A percentile compares a stretch with the other conserved stretches of the same genome.
Evolutionary conservation across 345 rosid species (phyloP).

Genomic region (Geranium rotundifolium): DNA sequence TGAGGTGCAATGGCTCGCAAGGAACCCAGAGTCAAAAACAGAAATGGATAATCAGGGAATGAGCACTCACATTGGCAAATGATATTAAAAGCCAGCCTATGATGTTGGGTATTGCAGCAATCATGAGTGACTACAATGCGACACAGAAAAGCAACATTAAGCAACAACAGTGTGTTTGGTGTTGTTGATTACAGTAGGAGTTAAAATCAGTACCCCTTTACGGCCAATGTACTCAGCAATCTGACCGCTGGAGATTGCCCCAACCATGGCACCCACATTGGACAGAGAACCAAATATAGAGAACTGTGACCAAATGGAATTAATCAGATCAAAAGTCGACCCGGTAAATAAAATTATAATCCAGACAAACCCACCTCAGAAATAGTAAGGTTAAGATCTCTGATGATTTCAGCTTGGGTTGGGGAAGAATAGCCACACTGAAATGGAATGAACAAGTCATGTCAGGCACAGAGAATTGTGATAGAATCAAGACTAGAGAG

Average conservation of each 20-base stretch:
- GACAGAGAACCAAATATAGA: slow-evolving; percentile 62
- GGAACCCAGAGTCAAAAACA: too few relatives aligned
- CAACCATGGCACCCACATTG: slow-evolving; percentile 74
- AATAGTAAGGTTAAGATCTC: slow-evolving; percentile 42
- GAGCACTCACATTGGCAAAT: slow-evolving; percentile 47
- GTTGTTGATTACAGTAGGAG: not conserved
- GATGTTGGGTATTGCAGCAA: slow-evolving; percentile 64
- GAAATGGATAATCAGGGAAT: not conserved
- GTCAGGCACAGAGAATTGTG: not conserved
- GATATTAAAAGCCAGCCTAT: slow-evolving; percentile 72
- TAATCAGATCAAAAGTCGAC: not conserved
- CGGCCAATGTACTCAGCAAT: slow-evolving; percentile 65
- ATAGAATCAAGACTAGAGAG: not conserved
- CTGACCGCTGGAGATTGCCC: slow-evolving; percentile 69
- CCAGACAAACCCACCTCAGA: slow-evolving; percentile 36
- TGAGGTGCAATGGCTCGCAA: not conserved
- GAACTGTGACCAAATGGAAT: slow-evolving; percentile 20
- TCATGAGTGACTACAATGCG: slow-evolving; percentile 52
- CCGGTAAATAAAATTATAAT: not conserved
- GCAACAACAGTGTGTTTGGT: too few relatives aligned
- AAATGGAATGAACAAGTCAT: not conserved
- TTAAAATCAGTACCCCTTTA: slow-evolving; percentile 45
- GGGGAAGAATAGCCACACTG: slow-evolving; percentile 73
- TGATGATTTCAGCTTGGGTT: slow-evolving; percentile 36
- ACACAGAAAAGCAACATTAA: not conserved